Conservation (phyloP, 768 basidiomycete species). For the Pleurotus djamor region DNA sequence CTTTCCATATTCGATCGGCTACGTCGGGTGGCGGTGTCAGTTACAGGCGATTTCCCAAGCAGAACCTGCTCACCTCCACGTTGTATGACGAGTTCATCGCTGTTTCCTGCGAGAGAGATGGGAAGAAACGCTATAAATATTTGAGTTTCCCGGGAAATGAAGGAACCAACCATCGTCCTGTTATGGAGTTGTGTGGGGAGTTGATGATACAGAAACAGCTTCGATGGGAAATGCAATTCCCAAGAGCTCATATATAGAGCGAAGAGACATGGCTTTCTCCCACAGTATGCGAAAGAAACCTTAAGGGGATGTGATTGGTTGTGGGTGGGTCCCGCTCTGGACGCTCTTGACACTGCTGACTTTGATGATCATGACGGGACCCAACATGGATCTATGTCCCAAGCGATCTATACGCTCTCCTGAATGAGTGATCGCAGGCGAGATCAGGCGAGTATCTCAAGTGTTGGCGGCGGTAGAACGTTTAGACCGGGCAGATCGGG, state of each 20-base stretch:
- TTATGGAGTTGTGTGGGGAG: background rate
- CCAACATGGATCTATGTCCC: no score
- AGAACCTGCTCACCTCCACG: background rate
- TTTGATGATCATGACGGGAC: no score
- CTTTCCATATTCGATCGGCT: background rate
- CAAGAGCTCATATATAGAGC: background rate
- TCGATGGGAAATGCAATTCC: background rate
- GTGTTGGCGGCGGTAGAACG: no score
- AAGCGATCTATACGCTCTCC: no score
- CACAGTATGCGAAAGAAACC: background rate
- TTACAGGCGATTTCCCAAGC: background rate
- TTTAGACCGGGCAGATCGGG: no score
- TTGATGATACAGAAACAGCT: background rate
- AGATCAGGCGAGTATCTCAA: no score
- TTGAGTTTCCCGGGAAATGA: background rate
- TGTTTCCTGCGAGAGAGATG: background rate
- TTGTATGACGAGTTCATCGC: background rate
- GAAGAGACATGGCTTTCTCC: background rate
- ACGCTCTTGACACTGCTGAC: no score
- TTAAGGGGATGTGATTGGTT: background rate
- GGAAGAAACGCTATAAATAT: background rate
- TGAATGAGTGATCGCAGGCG: no score
- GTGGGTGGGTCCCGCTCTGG: background rate
- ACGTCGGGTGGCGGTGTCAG: background rate
- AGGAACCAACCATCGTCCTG: background rate